Evolutionary conservation across 2,329 filamentous ascomycete species (phyloP).

Genomic region (Grosmannia clavigera): DNA sequence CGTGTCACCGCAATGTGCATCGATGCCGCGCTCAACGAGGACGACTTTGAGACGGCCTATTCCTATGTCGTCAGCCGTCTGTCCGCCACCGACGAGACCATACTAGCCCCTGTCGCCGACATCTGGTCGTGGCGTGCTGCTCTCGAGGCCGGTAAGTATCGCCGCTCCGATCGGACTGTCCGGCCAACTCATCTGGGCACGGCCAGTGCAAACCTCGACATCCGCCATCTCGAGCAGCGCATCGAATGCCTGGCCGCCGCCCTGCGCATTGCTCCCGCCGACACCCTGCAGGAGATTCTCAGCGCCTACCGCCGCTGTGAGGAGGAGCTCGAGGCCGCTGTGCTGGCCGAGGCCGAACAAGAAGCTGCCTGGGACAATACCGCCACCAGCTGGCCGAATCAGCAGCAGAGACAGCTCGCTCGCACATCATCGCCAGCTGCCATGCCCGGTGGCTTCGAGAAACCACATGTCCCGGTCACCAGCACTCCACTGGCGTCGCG

Average conservation of each 20-base stretch:
- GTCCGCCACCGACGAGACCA: slow-evolving; percentile 20
- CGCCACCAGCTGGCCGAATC: slow-evolving; percentile 36
- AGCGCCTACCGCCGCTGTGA: slow-evolving; percentile 66
- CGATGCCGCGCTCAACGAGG: slow-evolving; percentile 60
- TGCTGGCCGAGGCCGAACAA: slow-evolving; percentile 53
- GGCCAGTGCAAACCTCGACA: slow-evolving; percentile 44
- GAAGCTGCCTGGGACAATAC: slow-evolving; percentile 60
- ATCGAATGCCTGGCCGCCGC: slow-evolving; percentile 70
- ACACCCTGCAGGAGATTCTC: slow-evolving; percentile 61
- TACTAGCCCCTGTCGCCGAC: slow-evolving; percentile 24
- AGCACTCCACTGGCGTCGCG: slow-evolving; percentile 5
- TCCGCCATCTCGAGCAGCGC: slow-evolving; percentile 66
- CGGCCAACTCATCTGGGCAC: slow-evolving; percentile 49
- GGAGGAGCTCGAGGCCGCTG: slow-evolving; percentile 57
- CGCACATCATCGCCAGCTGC: background rate
- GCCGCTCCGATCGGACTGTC: slow-evolving; percentile 39
- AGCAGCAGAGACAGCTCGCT: background rate
- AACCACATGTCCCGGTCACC: background rate
- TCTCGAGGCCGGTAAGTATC: slow-evolving; percentile 64
- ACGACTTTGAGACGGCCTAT: slow-evolving; percentile 78
- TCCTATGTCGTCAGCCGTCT: slow-evolving; percentile 68
- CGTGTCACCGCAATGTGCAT: slow-evolving; percentile 72
- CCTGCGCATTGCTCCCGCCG: slow-evolving; percentile 57
- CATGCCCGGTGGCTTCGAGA: slow-evolving; percentile 42
- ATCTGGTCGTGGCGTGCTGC: slow-evolving; percentile 71